Percentiles rank a stretch among this genome's conserved stretches.
These are phyloP conservation scores for Umbilicus rupestris DNA, from an alignment of 164 flowering plant species.

Conservation along the genomic window DNA sequence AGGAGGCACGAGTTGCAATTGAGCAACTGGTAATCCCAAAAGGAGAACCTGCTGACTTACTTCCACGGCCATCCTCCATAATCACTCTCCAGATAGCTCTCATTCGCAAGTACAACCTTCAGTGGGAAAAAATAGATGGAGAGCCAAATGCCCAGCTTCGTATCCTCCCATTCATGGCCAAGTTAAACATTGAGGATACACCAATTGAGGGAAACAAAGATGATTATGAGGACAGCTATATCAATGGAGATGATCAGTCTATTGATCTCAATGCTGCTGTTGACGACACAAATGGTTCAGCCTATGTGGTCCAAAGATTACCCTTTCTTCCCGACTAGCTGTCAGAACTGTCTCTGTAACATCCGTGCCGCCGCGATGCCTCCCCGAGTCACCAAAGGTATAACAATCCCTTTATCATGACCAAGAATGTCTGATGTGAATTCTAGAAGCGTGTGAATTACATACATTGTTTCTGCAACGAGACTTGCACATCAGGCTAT, in stretches of 20 bases:
- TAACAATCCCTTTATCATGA: background rate
- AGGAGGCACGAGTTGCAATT: conserved; percentile 85
- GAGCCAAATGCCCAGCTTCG: conserved; percentile 36
- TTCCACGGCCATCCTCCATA: conserved; percentile 62
- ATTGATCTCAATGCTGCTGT: conserved; percentile 18
- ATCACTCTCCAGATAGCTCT: conserved; percentile 63
- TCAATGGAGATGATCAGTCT: conserved; percentile 13
- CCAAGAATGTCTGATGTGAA: too few relatives aligned
- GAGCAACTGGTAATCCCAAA: conserved; percentile 74
- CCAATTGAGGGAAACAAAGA: conserved; percentile 7
- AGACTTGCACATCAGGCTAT: too few relatives aligned
- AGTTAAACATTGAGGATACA: conserved; percentile 16
- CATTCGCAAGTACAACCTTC: conserved; percentile 46
- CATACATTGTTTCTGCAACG: too few relatives aligned
- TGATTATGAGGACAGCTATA: background rate
- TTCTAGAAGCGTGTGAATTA: too few relatives aligned
- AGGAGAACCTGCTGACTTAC: conserved; percentile 71
- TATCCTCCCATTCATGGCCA: conserved; percentile 43
- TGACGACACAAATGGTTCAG: conserved; percentile 37
- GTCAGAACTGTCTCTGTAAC: background rate
- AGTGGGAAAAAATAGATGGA: conserved; percentile 38
- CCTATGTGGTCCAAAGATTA: conserved; percentile 36
- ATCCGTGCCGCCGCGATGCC: too few relatives aligned
- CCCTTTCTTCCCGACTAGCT: conserved; percentile 67
- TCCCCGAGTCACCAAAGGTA: background rate